Evolutionary conservation across 2,329 filamentous ascomycete genomes (phyloP).

Genomic region (Paracamarosporium sp.): DNA sequence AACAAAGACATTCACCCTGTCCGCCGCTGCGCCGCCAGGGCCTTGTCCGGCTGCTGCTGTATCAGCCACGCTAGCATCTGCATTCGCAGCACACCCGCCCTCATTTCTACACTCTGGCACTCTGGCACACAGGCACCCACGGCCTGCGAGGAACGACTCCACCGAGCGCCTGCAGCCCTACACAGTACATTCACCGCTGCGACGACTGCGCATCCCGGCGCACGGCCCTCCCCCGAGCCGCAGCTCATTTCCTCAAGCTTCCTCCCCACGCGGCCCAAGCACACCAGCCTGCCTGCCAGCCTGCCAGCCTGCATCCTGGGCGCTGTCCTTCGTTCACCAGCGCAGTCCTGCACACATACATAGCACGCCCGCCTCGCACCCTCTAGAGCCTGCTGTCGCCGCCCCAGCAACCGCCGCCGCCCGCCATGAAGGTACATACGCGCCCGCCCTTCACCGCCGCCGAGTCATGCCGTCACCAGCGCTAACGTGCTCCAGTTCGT

Average conservation of each 20-base stretch:
- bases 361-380: conserved; percentile 6
- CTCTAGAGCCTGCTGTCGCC: conserved; percentile 6
- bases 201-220: conserved; percentile 9
- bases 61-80: conserved; percentile 15
- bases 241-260: conserved; percentile 19
- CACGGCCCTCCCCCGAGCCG: conserved; percentile 18
- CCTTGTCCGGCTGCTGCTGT: conserved; percentile 20
- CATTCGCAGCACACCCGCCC: background rate
- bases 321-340: conserved; percentile 11
- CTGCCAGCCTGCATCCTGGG: conserved; percentile 27
- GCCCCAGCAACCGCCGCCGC: conserved; percentile 9
- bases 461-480: conserved; percentile 29
- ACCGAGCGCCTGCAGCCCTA: conserved; percentile 19
- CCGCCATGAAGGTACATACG: conserved; percentile 34
- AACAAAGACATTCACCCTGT: conserved; percentile 15
- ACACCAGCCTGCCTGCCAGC: conserved; percentile 26
- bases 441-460: conserved; percentile 10
- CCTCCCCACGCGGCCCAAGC: conserved; percentile 19
- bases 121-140: background rate
- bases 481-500: conserved; percentile 55
- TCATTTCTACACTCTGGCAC: background rate
- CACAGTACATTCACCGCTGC: conserved; percentile 11
- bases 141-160: conserved; percentile 1
- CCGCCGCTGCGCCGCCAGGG: conserved; percentile 11
- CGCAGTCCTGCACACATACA: conserved; percentile 15